Percentiles rank a stretch among this genome's conserved stretches.
Evolutionary conservation across 2,329 filamentous ascomycete species (phyloP).

Genomic region (Penicillium sp.): DNA sequence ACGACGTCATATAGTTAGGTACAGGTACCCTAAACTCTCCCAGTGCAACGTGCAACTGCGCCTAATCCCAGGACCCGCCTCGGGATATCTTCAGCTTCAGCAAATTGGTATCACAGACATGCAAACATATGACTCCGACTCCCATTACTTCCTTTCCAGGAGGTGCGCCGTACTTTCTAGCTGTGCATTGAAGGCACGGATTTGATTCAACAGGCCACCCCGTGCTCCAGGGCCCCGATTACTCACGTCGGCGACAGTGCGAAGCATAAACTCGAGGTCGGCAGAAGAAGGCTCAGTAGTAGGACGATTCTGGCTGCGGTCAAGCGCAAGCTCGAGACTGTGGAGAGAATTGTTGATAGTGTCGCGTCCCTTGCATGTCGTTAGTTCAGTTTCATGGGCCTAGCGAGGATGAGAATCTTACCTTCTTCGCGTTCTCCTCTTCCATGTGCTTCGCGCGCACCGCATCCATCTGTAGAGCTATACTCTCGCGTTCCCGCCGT

Average conservation of each 20-base stretch:
- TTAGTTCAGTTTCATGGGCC: conserved; percentile 6
- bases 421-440: conserved; percentile 35
- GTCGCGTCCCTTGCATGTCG: conserved; percentile 31
- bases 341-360: conserved; percentile 43
- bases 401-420: conserved; percentile 18
- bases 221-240: conserved; percentile 34
- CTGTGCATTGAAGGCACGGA: conserved; percentile 42
- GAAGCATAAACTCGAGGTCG: conserved; percentile 43
- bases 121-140: conserved; percentile 2
- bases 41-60: not conserved
- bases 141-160: conserved; percentile 24
- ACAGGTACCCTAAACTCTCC: too few relatives aligned
- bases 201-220: conserved; percentile 41
- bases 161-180: conserved; percentile 35
- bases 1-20: too few relatives aligned
- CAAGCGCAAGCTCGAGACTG: conserved; percentile 40
- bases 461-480: conserved; percentile 50
- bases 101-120: conserved; percentile 1
- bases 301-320: conserved; percentile 32
- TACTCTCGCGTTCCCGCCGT: conserved; percentile 46
- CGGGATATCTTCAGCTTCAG: not conserved
- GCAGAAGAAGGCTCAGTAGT: conserved; percentile 26
- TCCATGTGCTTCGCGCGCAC: conserved; percentile 42
- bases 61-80: not conserved
- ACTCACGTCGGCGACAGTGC: conserved; percentile 42